Evolutionary conservation across 495 filamentous ascomycete species (phyloP).

Genomic region (Penicillium coprophilum): DNA sequence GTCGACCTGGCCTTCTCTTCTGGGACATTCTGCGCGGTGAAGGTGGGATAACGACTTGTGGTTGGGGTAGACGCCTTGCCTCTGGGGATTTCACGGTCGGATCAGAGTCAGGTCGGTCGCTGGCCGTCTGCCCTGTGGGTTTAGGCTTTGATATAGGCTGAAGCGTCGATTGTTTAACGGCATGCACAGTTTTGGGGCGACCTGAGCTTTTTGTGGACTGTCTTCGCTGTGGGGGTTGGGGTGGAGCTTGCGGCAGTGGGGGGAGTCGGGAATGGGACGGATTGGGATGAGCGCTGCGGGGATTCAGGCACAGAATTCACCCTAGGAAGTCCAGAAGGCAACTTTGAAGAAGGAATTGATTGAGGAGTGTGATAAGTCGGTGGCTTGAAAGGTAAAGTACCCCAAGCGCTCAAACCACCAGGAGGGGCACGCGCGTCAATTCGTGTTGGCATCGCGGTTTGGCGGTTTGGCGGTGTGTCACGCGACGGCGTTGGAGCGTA

Average conservation of each 20-base stretch:
- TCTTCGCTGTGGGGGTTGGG: background rate
- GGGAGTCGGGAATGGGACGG: background rate
- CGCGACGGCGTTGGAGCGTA: background rate
- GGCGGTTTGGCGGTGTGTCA: slow-evolving; percentile 4
- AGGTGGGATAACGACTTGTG: slow-evolving; percentile 17
- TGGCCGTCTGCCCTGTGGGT: background rate
- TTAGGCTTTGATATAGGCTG: background rate
- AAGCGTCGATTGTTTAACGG: background rate
- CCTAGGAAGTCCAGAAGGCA: slow-evolving; percentile 6
- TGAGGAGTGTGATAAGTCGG: slow-evolving; percentile 3
- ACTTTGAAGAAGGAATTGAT: background rate
- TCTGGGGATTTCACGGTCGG: background rate
- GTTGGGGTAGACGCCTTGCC: slow-evolving; percentile 1
- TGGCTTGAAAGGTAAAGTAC: slow-evolving; percentile 10
- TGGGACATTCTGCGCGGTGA: slow-evolving; percentile 14
- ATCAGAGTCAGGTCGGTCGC: background rate
- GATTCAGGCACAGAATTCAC: background rate
- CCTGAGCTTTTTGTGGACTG: background rate
- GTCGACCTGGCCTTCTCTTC: slow-evolving; percentile 15
- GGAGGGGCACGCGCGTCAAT: slow-evolving; percentile 10
- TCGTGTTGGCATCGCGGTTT: background rate
- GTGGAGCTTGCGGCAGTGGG: background rate
- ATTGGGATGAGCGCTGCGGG: background rate
- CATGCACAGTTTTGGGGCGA: background rate
- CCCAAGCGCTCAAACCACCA: slow-evolving; percentile 1